Evolutionary conservation across 768 basidiomycete genomes (phyloP).

Genomic region (Pleurotus citrinopileatus): DNA sequence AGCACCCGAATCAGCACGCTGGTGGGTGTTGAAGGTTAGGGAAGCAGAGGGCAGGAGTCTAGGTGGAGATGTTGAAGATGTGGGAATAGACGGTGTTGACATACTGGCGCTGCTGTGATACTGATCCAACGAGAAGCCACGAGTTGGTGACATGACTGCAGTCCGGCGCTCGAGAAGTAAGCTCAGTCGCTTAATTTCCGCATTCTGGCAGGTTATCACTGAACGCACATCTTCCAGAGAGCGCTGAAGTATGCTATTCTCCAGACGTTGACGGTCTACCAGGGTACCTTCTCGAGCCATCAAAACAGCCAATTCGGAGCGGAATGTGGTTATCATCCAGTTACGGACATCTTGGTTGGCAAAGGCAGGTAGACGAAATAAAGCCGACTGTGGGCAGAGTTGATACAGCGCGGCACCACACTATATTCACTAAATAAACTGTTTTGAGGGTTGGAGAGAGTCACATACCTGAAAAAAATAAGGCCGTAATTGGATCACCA

Average conservation of each 20-base stretch:
- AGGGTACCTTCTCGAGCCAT: conserved; percentile 17
- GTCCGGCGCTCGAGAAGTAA: conserved; percentile 13
- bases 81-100: background rate
- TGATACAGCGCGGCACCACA: conserved; percentile 24
- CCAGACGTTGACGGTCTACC: conserved; percentile 17
- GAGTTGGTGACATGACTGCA: conserved; percentile 16
- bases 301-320: conserved; percentile 17
- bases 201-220: background rate
- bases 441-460: background rate
- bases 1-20: background rate
- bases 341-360: conserved; percentile 19
- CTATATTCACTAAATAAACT: conserved; percentile 9
- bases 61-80: background rate
- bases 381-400: conserved; percentile 18
- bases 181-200: conserved; percentile 5
- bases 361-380: conserved; percentile 26
- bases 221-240: conserved; percentile 18
- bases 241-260: conserved; percentile 17
- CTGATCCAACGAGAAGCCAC: conserved; percentile 11
- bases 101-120: background rate
- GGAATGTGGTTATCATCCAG: conserved; percentile 24
- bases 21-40: background rate
- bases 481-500: conserved; percentile 19
- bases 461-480: conserved; percentile 19
- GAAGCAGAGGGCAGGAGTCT: background rate